Percentiles rank a stretch among this genome's conserved stretches.
Evolutionary conservation across 306 rosid genomes (phyloP).

Genomic region (Sechiopsis laciniata): DNA sequence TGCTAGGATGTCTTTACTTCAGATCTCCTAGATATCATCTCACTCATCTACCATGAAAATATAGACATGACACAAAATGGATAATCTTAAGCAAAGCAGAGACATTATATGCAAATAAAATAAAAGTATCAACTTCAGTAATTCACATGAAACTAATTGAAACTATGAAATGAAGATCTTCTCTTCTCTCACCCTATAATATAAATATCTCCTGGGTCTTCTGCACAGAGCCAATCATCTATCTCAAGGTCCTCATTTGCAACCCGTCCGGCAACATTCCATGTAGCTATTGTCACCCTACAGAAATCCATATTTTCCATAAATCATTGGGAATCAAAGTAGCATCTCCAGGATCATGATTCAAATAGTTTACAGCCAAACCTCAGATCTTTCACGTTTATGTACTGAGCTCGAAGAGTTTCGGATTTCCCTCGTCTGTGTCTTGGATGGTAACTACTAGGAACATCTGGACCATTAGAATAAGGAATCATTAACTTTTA

Average conservation of each 20-base stretch:
- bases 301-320: slow-evolving; percentile 28
- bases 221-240: slow-evolving; percentile 70
- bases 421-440: slow-evolving; percentile 95
- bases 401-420: slow-evolving; percentile 89
- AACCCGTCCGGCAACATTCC: slow-evolving; percentile 89
- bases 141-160: background rate
- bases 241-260: slow-evolving; percentile 65
- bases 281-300: slow-evolving; percentile 77
- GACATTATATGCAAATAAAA: background rate
- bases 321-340: slow-evolving; percentile 24
- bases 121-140: background rate
- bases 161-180: slow-evolving; percentile 10
- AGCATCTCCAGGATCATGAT: slow-evolving; percentile 17
- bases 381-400: slow-evolving; percentile 86
- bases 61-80: background rate
- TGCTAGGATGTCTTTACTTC: background rate
- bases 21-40: background rate
- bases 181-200: slow-evolving; percentile 66
- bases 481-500: slow-evolving; percentile 23
- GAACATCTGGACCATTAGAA: slow-evolving; percentile 45
- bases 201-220: slow-evolving; percentile 74
- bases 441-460: slow-evolving; percentile 36
- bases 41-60: background rate
- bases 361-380: slow-evolving; percentile 31
- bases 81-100: background rate